Evolutionary conservation across 208 protist species (phyloP).

Genomic region (Acanthamoeba triangularis): DNA sequence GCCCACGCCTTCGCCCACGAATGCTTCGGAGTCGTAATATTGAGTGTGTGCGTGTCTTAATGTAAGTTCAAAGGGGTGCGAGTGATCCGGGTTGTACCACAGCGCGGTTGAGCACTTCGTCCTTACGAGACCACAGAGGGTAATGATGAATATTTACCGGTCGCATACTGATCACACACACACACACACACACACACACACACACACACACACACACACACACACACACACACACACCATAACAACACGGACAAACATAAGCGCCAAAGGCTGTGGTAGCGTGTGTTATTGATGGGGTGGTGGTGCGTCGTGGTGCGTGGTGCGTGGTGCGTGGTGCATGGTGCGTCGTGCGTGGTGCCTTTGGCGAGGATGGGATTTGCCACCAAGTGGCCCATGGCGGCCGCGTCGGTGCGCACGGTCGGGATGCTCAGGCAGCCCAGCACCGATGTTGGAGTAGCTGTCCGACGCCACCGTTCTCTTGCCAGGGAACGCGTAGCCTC

Average conservation of each 20-base stretch:
- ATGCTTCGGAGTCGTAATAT: constrained; percentile 87
- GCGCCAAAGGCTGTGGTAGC: neutral
- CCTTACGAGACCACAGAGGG: constrained; percentile 91
- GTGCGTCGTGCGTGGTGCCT: no score
- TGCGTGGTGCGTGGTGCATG: no score
- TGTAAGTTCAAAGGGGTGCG: neutral
- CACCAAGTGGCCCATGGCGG: constrained; percentile 91
- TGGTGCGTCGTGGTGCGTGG: no score
- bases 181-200: neutral
- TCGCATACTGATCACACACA: constrained; percentile 80
- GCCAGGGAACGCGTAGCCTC: constrained; percentile 89
- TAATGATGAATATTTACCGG: constrained; percentile 92
- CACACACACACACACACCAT: no score
- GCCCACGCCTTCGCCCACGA: constrained; percentile 81
- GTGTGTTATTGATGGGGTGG: no score
- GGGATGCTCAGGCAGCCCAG: constrained; percentile 92
- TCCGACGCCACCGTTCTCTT: constrained; percentile 90
- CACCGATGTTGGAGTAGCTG: constrained; percentile 91
- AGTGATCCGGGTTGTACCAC: neutral
- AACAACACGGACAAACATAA: neutral
- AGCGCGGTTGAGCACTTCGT: constrained; percentile 83
- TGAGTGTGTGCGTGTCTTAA: neutral
- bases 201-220: neutral
- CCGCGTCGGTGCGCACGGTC: constrained; percentile 92
- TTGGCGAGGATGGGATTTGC: constrained; percentile 88